phyloP scores from a whole-genome alignment of 1,139 yeast genomes.

The Nakaseomyces kungkrabaensis region DNA sequence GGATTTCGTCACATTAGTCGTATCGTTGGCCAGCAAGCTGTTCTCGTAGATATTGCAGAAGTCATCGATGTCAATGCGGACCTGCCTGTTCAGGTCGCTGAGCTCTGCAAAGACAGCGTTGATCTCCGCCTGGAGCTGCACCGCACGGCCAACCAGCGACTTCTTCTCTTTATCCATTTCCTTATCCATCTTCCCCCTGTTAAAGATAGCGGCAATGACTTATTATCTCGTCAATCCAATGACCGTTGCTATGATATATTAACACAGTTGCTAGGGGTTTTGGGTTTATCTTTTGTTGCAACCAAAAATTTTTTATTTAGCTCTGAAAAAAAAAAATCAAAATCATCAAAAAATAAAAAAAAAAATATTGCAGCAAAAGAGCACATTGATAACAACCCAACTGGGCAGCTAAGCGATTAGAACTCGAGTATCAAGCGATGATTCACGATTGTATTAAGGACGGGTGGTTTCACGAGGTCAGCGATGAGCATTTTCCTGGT shows the following conservation, averaged over 20 bases:
- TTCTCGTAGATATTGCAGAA: conserved; percentile 14
- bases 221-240: no score
- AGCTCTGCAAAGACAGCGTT: conserved; percentile 14
- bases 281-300: no score
- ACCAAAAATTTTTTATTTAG: no score
- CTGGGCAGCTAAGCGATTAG: no score
- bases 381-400: no score
- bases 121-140: conserved; percentile 21
- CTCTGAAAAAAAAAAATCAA: no score
- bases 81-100: conserved; percentile 17
- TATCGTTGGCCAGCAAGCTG: neutral
- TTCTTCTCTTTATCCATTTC: neutral
- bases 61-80: conserved; percentile 23
- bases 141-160: conserved; percentile 11
- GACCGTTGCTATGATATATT: no score
- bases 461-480: conserved; percentile 90
- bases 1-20: neutral
- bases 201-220: no score
- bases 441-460: conserved; percentile 32
- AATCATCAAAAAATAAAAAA: no score
- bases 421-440: neutral
- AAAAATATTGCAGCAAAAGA: no score
- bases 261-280: no score
- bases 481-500: conserved; percentile 90
- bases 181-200: no score